Evolutionary conservation across 2,329 filamentous ascomycete species (phyloP).

Genomic region (Phaeosphaeria sp.): DNA sequence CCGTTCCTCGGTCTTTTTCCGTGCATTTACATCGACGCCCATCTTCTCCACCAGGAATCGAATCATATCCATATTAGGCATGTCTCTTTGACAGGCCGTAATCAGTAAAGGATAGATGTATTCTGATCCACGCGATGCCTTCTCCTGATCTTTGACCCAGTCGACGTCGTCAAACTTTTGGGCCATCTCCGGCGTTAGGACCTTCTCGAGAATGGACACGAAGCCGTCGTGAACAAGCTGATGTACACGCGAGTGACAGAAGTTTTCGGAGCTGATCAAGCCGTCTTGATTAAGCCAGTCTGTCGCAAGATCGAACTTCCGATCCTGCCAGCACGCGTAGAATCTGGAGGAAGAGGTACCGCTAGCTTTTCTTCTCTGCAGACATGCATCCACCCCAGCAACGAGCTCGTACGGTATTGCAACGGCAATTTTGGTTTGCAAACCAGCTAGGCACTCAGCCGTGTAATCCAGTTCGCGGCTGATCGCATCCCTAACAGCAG

Average conservation of each 20-base stretch:
- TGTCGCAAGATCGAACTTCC: neutral
- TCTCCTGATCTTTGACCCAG: neutral
- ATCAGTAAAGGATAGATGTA: neutral
- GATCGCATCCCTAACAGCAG: neutral
- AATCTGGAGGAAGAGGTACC: neutral
- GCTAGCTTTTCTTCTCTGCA: neutral
- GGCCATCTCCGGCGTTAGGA: neutral
- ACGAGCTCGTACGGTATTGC: neutral
- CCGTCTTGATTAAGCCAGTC: neutral
- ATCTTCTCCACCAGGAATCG: conserved; percentile 22
- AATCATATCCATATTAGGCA: conserved; percentile 23
- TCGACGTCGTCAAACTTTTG: neutral
- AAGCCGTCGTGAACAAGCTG: neutral
- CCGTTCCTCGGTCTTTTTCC: neutral
- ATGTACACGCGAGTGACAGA: neutral
- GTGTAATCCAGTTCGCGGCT: neutral
- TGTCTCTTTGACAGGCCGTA: neutral
- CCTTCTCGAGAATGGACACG: neutral
- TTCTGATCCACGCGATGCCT: neutral
- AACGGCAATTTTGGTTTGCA: neutral
- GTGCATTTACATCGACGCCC: conserved; percentile 12
- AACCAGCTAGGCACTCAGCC: neutral
- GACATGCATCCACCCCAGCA: neutral
- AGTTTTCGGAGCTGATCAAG: neutral
- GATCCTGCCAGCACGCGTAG: neutral